These are phyloP conservation scores for Simplicillium sp. DNA, from an alignment of 2,329 filamentous ascomycete genomes.

Conservation along the genomic window DNA sequence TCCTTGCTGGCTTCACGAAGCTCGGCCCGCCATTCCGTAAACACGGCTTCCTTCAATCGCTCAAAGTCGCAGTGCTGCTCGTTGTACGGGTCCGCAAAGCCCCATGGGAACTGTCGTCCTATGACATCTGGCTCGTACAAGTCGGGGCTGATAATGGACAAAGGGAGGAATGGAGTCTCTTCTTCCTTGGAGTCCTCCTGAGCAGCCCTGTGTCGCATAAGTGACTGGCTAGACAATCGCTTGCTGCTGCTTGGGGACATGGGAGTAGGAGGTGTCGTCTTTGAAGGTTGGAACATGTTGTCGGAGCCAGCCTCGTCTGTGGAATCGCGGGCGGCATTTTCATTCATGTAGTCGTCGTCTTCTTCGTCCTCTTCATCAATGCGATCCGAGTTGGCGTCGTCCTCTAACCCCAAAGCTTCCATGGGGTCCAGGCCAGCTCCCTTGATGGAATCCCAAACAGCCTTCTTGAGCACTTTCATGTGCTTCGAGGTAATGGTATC, in stretches of 20 bases:
- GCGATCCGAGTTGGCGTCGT: constrained; percentile 49
- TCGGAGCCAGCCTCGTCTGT: constrained; percentile 17
- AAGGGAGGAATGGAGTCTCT: constrained; percentile 64
- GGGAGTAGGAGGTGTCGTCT: constrained; percentile 16
- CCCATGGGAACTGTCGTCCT: constrained; percentile 91
- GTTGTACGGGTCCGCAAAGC: constrained; percentile 90
- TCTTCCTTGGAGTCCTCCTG: constrained; percentile 37
- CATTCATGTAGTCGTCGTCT: constrained; percentile 16
- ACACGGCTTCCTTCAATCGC: constrained; percentile 82
- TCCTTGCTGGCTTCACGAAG: constrained; percentile 84
- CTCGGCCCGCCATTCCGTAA: constrained; percentile 86
- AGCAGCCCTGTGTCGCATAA: constrained; percentile 32
- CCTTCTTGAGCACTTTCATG: constrained; percentile 85
- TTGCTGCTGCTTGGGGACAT: constrained; percentile 29
- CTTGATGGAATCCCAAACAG: constrained; percentile 82
- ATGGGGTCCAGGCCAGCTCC: constrained; percentile 79
- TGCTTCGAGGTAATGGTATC: constrained; percentile 94
- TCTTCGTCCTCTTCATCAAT: constrained; percentile 49
- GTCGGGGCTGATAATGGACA: constrained; percentile 91
- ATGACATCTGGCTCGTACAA: constrained; percentile 72
- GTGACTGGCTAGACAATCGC: constrained; percentile 35
- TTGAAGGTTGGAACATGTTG: constrained; percentile 28
- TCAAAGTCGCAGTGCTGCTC: constrained; percentile 88
- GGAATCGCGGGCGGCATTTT: constrained; percentile 2
- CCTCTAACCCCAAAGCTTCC: constrained; percentile 74